Base-by-base conservation (phyloP, 345 rosid genomes). In the Bretschneidera sinensis region DNA sequence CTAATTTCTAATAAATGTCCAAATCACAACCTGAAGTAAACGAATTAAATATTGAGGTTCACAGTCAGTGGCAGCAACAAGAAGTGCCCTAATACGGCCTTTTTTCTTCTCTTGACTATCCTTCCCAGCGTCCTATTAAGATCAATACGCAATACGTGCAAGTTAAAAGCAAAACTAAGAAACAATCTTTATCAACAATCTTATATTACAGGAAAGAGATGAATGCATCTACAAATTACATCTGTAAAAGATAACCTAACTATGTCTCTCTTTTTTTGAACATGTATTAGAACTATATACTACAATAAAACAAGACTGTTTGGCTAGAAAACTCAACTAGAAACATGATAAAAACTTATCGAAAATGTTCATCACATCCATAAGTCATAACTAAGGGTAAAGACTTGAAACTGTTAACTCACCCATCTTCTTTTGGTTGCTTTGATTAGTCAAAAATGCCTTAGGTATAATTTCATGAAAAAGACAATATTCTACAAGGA, bases 91-190 rank as follows among this genome's bases (percentile, higher is more conserved):
- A 80, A 94, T 90, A 51, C 78, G 92, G 63, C 88, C 85, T 84
- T 82, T 90, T 77, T 94, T 94, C 87, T 82, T 90, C 60, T 88
- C 97, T 64, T 86, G 89, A 74, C 97, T 94, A 70, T 83, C 97
- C 83, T 90, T 92, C 75, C 99, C 97, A 24, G 82, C 79, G 68
- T 94, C 96, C 99, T 94, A 59, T 43, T 13, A 55, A 70, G 54
- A 62, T 59, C 14, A 70, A 51, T 43, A 73, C 47, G 52, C 45
- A 65, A 71, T 10, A 17, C 51, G 21, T 18, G 17, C 39, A 21
- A 48, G 17, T 52, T 21, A 13, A 4, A 39, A 39, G 45, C 7
- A 48, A 48, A 48, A 48, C 21, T 19, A 48, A 39, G 2, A 13
- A 39, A 7, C 1, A 39, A 39, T n/a, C 45, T 4, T 5, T 4